Percentiles rank a stretch among this genome's conserved stretches.
These are phyloP conservation scores for Erysimum cheiri DNA, from an alignment of 441 rosid genomes.

Conservation along the genomic window DNA sequence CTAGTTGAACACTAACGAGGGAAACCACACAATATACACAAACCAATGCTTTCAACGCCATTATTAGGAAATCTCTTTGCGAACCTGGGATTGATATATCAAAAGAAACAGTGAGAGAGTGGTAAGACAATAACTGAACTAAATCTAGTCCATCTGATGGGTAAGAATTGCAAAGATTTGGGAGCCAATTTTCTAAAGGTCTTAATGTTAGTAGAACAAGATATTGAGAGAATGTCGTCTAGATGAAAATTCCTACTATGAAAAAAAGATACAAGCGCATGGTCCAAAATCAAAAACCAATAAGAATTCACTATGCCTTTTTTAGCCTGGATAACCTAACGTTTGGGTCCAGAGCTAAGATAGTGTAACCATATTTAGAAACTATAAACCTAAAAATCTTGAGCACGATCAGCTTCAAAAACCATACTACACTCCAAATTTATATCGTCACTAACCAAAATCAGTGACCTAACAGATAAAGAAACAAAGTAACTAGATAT, in stretches of 20 bases:
- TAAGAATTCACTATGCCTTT: background rate
- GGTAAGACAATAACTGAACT: constrained; percentile 8
- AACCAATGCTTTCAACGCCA: constrained; percentile 50
- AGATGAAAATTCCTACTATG: background rate
- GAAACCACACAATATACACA: constrained; percentile 49
- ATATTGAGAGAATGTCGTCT: background rate
- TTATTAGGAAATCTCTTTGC: constrained; percentile 13
- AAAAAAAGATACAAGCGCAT: constrained; percentile 22
- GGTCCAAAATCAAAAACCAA: background rate
- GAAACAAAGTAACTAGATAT: constrained; percentile 29
- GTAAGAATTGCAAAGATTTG: background rate
- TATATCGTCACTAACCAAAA: constrained; percentile 22
- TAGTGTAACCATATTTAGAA: constrained; percentile 32
- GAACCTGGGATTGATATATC: constrained; percentile 32
- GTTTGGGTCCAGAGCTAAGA: constrained; percentile 16
- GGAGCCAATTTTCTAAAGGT: background rate
- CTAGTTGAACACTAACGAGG: constrained; percentile 49
- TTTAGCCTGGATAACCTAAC: constrained; percentile 14
- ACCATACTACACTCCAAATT: constrained; percentile 13
- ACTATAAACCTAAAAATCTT: constrained; percentile 23
- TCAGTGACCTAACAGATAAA: constrained; percentile 29
- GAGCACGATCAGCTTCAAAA: constrained; percentile 9
- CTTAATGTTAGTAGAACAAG: constrained; percentile 1
- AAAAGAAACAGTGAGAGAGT: constrained; percentile 27
- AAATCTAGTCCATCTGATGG: constrained; percentile 8